These are phyloP conservation scores for Rubia peregrina DNA, from an alignment of 305 asterid genomes.

Conservation along the genomic window DNA sequence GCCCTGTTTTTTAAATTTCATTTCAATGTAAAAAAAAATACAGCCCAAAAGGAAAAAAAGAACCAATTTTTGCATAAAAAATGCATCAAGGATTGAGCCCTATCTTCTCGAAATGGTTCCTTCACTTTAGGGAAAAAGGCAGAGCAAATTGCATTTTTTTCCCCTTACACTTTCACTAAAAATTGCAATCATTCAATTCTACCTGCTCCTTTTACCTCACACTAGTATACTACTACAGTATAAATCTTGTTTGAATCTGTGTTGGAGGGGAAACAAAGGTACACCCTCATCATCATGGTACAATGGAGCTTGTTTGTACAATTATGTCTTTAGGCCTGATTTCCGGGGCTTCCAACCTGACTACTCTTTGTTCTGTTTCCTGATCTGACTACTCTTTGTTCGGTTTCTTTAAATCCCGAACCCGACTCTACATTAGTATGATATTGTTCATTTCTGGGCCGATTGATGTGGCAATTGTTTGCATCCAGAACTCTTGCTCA, in stretches of 20 bases:
- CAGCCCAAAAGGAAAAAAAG: neutral
- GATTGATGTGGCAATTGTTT: no score
- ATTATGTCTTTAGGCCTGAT: neutral
- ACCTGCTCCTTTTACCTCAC: neutral
- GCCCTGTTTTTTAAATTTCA: neutral
- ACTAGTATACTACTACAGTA: neutral
- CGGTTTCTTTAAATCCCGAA: no score
- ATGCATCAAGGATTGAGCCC: neutral
- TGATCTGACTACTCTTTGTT: no score
- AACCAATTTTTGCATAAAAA: neutral
- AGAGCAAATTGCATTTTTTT: neutral
- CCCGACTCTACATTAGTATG: neutral
- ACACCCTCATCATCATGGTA: neutral
- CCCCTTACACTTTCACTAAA: conserved; percentile 15
- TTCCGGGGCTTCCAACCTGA: conserved; percentile 4
- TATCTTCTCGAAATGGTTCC: neutral
- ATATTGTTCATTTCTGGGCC: no score
- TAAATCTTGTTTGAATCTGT: conserved; percentile 4
- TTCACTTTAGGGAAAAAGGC: neutral
- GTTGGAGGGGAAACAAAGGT: neutral
- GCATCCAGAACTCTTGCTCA: no score
- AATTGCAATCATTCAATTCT: conserved; percentile 5
- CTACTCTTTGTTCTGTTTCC: neutral
- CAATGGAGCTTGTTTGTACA: neutral
- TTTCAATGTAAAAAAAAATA: neutral